phyloP scores from a whole-genome alignment of 2,329 filamentous ascomycete species.

The Arthroderma uncinatum region DNA sequence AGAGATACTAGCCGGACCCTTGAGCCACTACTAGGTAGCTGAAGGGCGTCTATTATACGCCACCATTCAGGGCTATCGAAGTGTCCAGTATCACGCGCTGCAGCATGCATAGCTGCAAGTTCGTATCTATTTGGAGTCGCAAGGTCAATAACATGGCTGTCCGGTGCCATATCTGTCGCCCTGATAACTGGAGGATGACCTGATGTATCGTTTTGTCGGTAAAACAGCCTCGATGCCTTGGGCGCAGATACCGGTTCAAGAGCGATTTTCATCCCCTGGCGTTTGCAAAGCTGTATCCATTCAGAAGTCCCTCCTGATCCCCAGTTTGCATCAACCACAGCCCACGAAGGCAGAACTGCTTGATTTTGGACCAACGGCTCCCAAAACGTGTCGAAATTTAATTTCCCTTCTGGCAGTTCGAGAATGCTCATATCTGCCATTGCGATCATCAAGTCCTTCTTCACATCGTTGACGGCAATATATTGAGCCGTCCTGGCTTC shows the following conservation, averaged over 20 bases:
- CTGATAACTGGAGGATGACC: constrained; percentile 22
- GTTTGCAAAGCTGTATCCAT: constrained; percentile 55
- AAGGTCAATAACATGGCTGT: constrained; percentile 53
- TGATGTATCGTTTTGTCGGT: constrained; percentile 11
- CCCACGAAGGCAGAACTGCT: constrained; percentile 54
- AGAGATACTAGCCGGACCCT: constrained; percentile 59
- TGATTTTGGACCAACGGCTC: constrained; percentile 45
- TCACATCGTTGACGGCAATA: constrained; percentile 72
- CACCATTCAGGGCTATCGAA: constrained; percentile 69
- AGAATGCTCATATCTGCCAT: constrained; percentile 95
- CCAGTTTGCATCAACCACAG: constrained; percentile 87
- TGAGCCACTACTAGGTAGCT: constrained; percentile 57
- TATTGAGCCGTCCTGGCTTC: constrained; percentile 74
- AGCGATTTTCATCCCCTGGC: constrained; percentile 49
- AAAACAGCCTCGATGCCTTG: constrained; percentile 63
- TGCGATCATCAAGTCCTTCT: constrained; percentile 75
- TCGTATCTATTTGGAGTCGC: constrained; percentile 77
- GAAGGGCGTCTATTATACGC: constrained; percentile 63
- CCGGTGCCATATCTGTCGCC: constrained; percentile 43
- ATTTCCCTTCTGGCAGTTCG: constrained; percentile 33
- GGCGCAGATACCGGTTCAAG: constrained; percentile 83
- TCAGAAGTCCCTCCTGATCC: constrained; percentile 50
- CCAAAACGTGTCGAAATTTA: constrained; percentile 47
- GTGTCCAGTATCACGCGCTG: constrained; percentile 54
- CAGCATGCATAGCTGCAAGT: constrained; percentile 63